Evolutionary conservation across 768 basidiomycete genomes (phyloP), one percentile per base, ranked within the genome.

Genomic region (Pleurotus tuber-regium): DNA sequence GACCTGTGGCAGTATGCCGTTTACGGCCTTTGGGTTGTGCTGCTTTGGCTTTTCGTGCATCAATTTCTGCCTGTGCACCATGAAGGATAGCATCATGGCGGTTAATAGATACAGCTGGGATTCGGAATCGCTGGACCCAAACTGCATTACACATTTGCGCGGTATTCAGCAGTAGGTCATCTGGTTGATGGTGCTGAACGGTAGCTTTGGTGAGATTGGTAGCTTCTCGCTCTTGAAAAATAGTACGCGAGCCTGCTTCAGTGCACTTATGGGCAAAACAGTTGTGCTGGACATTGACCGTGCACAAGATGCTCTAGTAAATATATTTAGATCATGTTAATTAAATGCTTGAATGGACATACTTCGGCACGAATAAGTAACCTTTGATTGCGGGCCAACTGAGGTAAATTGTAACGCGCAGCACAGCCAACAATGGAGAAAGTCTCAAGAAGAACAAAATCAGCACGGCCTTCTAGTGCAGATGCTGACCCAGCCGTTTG

Each of bases 241-340:
- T 50, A 35, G 50, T 49, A 3, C 25, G 44, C 0, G 29, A 12
- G 4, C 52, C 57, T 0, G 54, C 54, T 8, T 57, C 14, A 7
- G 19, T 42, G 36, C 65, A 66, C 1, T 52, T 16, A 31, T 58
- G 38, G n/a, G 39, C 35, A 2, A 44, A 19, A 50, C 65, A 66
- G 40, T 63, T 55, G 43, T 65, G 65, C 29, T 60, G 64, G 5
- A 54, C 50, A 39, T 65, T 65, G 21, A 63, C 63, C 3, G 63
- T 57, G 43, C 62, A 61, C 1, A 63, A 51, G 23, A 64, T 35
- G 25, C 61, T 55, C 63, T 63, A 31, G n/a, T n/a, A n/a, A n/a
- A n/a, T n/a, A n/a, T n/a, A n/a, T n/a, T n/a, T n/a, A n/a, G n/a
- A n/a, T n/a, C n/a, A n/a, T n/a, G n/a, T n/a, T n/a, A n/a, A n/a